Evolutionary conservation across 352 stramenopile genomes (phyloP).

Genomic region (Thalassiosira hispida): DNA sequence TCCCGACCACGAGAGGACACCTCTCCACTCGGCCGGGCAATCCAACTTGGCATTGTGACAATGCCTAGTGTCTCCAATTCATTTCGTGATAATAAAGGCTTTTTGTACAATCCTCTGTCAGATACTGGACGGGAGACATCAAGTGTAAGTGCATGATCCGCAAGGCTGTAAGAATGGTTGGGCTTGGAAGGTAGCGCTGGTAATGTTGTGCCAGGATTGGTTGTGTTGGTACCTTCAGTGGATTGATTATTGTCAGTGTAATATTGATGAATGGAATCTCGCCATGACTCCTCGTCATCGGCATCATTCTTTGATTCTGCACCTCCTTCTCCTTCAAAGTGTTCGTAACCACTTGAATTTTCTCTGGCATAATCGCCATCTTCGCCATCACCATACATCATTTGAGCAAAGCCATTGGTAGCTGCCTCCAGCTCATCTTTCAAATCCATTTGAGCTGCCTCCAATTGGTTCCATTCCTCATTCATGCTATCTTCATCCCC

Average conservation of each 20-base stretch:
- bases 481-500: slow-evolving; percentile 41
- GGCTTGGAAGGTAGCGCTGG: background rate
- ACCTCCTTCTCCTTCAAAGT: background rate
- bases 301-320: background rate
- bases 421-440: slow-evolving; percentile 54
- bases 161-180: slow-evolving; percentile 36
- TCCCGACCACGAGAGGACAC: slow-evolving; percentile 19
- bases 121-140: slow-evolving; percentile 23
- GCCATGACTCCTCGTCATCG: slow-evolving; percentile 12
- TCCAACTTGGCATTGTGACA: slow-evolving; percentile 45
- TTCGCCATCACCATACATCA: slow-evolving; percentile 24
- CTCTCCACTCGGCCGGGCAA: slow-evolving; percentile 21
- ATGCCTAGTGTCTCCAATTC: slow-evolving; percentile 47
- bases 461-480: slow-evolving; percentile 45
- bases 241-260: slow-evolving; percentile 9
- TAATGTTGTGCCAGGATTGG: slow-evolving; percentile 1
- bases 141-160: slow-evolving; percentile 43
- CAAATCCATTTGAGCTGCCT: slow-evolving; percentile 43
- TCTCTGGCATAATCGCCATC: slow-evolving; percentile 7
- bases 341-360: slow-evolving; percentile 1
- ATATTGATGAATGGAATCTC: slow-evolving; percentile 35
- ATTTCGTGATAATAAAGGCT: slow-evolving; percentile 44
- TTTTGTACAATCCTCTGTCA: slow-evolving; percentile 40
- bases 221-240: background rate
- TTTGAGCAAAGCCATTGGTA: slow-evolving; percentile 38